Base-by-base conservation (phyloP, 1,139 yeast species). In the Yamadazyma sp. region DNA sequence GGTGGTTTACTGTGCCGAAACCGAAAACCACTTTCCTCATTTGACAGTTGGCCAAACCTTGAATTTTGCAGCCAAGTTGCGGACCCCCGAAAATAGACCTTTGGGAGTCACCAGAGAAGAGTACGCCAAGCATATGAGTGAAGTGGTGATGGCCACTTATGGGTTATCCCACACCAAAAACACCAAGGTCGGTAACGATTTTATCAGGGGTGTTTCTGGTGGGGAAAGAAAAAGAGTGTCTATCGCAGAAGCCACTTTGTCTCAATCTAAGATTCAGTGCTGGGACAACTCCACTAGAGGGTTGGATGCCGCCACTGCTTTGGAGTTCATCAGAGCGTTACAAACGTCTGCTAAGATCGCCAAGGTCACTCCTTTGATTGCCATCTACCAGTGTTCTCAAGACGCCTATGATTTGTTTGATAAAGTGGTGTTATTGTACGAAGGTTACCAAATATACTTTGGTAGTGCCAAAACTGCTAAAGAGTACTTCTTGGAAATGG, bases 271-370 rank as follows among this genome's bases (percentile, higher is more conserved):
- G 14, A 61, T 82, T 35, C 79, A 79, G 51, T 77, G 83, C 55
- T 83, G 86, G 85, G 89, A 82, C 66, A 82, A 82, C 53, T 82
- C 87, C n/a, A 82, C 88, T n/a, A 71, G 87, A 61, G 88, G 88
- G 56, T 68, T 82, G 45, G 88, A 82, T 64, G 81, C 88, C 17
- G 79, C 87, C 7, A 81, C 88, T 16, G 88, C 88, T 18, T 69
- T 82, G 49, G 87, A 81, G 53, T 82, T 75, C 54, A 69, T 78
- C 16, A 76, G 73, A 54, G 83, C 85, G 38, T 69, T 82, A 33
- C 76, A 84, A 56, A 73, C 82, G 1, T 70, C 80, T 15, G 79
- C 87, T 12, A 75, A 75, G 47, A 59, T 81, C 54, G 59, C 78
- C 57, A 69, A 70, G 42, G 69, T 73, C 37, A 74, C 84, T 18